phyloP scores from a whole-genome alignment of 2,329 filamentous ascomycete species.

The Calonectria fujianensis region DNA sequence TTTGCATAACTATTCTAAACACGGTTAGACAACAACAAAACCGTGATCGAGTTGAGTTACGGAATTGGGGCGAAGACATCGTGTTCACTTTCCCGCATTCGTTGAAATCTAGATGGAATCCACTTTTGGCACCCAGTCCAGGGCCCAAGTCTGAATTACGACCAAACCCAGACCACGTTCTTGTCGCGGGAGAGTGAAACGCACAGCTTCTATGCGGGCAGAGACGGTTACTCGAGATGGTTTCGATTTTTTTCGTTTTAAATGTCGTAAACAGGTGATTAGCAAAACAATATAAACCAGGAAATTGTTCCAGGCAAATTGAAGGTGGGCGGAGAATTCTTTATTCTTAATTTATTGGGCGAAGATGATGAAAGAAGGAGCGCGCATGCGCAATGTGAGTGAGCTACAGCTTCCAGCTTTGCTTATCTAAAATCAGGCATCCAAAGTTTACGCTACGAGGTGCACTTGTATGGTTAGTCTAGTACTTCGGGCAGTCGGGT shows the following conservation, averaged over 20 bases:
- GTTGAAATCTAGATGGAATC: not conserved
- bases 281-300: no score
- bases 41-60: not conserved
- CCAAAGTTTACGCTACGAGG: no score
- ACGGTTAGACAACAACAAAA: not conserved
- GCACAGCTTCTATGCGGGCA: not conserved
- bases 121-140: not conserved
- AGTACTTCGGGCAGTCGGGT: no score
- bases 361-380: no score
- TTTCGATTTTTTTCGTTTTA: not conserved
- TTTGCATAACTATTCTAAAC: not conserved
- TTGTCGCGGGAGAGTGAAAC: not conserved
- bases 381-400: no score
- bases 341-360: no score
- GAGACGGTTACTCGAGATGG: not conserved
- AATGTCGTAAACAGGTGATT: no score
- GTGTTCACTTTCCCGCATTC: not conserved
- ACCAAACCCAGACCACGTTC: not conserved
- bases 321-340: no score
- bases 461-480: no score
- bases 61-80: not conserved
- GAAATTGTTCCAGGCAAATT: no score
- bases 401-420: no score
- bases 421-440: no score
- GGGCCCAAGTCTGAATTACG: not conserved